phyloP scores from a whole-genome alignment of 257 asterid genomes.

The Perilla frutescens region DNA sequence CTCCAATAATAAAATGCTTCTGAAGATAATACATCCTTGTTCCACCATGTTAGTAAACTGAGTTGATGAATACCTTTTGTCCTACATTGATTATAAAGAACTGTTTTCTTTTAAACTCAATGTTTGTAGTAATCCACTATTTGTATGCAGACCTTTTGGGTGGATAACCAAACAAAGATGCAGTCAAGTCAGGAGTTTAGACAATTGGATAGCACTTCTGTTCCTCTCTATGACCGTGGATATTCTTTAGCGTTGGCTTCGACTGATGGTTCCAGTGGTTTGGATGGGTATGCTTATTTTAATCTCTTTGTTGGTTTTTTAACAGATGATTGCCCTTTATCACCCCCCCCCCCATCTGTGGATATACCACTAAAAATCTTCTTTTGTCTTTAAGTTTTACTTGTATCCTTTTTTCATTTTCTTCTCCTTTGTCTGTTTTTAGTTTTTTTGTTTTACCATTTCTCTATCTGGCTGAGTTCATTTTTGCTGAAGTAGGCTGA shows the following conservation, averaged over 20 bases:
- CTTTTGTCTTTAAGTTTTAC: not conserved
- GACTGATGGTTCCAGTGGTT: conserved; percentile 60
- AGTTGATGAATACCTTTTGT: conserved; percentile 23
- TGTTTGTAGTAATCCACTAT: conserved; percentile 29
- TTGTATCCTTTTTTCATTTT: not conserved
- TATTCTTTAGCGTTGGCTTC: conserved; percentile 84
- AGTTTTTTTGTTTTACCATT: no score
- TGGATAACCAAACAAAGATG: conserved; percentile 60
- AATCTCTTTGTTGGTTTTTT: conserved; percentile 25
- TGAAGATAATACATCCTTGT: not conserved
- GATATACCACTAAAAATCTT: not conserved
- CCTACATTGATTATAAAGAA: conserved; percentile 19
- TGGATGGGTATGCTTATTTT: conserved; percentile 61
- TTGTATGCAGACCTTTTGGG: conserved; percentile 81
- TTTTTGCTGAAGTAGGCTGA: no score
- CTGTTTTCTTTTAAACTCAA: not conserved
- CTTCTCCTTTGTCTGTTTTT: not conserved
- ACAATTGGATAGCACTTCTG: conserved; percentile 71
- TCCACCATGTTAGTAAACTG: conserved; percentile 5
- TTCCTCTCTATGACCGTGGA: conserved; percentile 95
- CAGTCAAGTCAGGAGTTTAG: conserved; percentile 52
- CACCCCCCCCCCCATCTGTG: not conserved
- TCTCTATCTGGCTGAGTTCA: no score
- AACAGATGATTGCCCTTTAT: not conserved
- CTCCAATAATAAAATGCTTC: not conserved